A percentile compares a stretch with the other conserved stretches of the same genome.
These are phyloP conservation scores for Aureobasidium pullulans DNA, from an alignment of 2,329 filamentous ascomycete genomes.

Conservation along the genomic window DNA sequence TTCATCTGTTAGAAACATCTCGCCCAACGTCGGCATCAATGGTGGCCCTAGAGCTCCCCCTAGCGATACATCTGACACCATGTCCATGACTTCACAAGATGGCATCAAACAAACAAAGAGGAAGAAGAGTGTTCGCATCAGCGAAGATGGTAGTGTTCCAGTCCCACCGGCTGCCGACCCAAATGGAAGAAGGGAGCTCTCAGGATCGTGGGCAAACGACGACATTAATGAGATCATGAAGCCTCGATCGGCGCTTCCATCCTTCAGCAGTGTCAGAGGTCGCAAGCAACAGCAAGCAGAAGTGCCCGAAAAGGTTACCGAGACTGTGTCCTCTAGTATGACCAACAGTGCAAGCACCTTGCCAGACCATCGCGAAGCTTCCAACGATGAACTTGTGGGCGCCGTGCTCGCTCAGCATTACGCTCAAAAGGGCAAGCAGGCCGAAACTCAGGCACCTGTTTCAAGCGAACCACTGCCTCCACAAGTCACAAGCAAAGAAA, in stretches of 20 bases:
- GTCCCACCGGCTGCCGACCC: conserved; percentile 38
- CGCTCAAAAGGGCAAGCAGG: conserved; percentile 36
- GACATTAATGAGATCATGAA: conserved; percentile 61
- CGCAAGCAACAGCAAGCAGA: conserved; percentile 38
- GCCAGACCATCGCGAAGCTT: conserved; percentile 41
- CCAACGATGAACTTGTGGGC: conserved; percentile 47
- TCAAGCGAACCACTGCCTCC: conserved; percentile 61
- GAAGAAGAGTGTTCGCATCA: conserved; percentile 60
- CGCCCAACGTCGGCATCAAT: conserved; percentile 31
- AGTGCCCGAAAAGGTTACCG: conserved; percentile 46
- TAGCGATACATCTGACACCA: conserved; percentile 51
- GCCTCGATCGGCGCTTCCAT: conserved; percentile 65
- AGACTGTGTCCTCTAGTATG: conserved; percentile 34
- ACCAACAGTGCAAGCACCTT: conserved; percentile 28
- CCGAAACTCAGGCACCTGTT: conserved; percentile 23
- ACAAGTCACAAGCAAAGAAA: conserved; percentile 63
- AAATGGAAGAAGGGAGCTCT: conserved; percentile 19
- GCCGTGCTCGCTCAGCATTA: conserved; percentile 42
- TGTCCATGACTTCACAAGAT: conserved; percentile 35
- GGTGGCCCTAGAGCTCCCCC: conserved; percentile 43
- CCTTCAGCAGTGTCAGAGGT: conserved; percentile 65
- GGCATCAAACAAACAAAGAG: conserved; percentile 34
- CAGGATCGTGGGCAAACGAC: conserved; percentile 26
- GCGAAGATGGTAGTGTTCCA: conserved; percentile 58
- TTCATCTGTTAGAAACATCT: conserved; percentile 37